Percentiles rank a stretch among this genome's conserved stretches.
These are phyloP conservation scores for Penicillium concentricum DNA, from an alignment of 2,329 filamentous ascomycete genomes.

Conservation along the genomic window DNA sequence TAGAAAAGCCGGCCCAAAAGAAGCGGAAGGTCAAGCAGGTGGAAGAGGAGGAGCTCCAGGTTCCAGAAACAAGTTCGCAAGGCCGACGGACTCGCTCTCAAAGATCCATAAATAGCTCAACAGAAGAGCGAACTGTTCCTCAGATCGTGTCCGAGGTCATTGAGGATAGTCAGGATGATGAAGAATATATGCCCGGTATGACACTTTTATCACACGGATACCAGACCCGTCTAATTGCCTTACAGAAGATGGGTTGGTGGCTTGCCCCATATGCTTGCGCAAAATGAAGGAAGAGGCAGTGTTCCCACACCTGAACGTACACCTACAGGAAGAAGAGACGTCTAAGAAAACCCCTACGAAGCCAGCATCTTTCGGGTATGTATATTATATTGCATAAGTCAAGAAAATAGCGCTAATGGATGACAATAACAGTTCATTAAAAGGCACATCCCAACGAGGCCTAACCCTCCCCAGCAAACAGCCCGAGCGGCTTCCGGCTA, in stretches of 20 bases:
- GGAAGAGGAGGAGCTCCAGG: conserved; percentile 39
- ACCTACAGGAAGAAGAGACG: conserved; percentile 31
- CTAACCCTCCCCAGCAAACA: conserved; percentile 33
- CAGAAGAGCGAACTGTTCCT: not conserved
- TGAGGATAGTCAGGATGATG: conserved; percentile 42
- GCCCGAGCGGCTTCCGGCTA: conserved; percentile 68
- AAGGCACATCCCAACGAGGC: conserved; percentile 18
- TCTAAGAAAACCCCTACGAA: conserved; percentile 14
- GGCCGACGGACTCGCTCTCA: conserved; percentile 39
- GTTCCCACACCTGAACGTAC: conserved; percentile 74
- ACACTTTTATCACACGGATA: not conserved
- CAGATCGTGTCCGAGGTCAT: conserved; percentile 29
- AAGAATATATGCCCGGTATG: conserved; percentile 37
- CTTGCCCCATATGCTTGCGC: conserved; percentile 77
- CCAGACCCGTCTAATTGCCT: conserved; percentile 15
- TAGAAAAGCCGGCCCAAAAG: conserved; percentile 30
- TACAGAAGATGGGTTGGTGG: conserved; percentile 70
- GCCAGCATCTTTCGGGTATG: conserved; percentile 30
- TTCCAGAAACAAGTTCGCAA: conserved; percentile 31
- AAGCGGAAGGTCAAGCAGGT: conserved; percentile 35
- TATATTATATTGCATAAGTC: not conserved
- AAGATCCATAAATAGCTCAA: not conserved
- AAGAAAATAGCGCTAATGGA: conserved; percentile 17
- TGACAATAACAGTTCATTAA: conserved; percentile 21
- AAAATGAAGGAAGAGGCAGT: conserved; percentile 79